A percentile compares a stretch with the other conserved stretches of the same genome.
phyloP scores from a whole-genome alignment of 768 basidiomycete species.

The Kwoniella sp. region DNA sequence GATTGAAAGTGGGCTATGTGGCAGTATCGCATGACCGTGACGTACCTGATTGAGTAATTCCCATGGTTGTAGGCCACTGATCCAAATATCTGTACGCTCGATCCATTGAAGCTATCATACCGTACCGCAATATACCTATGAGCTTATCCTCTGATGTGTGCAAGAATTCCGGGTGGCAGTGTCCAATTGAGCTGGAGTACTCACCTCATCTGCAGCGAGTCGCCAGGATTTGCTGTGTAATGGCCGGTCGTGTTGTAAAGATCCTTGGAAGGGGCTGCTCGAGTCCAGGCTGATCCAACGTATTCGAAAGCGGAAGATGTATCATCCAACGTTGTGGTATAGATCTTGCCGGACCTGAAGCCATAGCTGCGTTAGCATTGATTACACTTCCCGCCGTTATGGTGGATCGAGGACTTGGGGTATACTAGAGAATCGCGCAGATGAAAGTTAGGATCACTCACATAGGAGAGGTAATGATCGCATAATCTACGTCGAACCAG shows the following conservation, averaged over 20 bases:
- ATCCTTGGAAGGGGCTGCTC: neutral
- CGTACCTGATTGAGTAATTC: constrained; percentile 33
- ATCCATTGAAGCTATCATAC: constrained; percentile 32
- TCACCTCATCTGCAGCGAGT: constrained; percentile 12
- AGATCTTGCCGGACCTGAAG: constrained; percentile 5
- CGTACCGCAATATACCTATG: neutral
- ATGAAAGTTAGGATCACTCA: constrained; percentile 8
- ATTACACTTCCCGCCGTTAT: neutral
- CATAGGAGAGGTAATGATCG: constrained; percentile 25
- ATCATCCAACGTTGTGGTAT: constrained; percentile 35
- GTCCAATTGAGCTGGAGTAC: neutral
- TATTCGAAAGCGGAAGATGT: constrained; percentile 21
- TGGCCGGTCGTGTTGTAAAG: constrained; percentile 33
- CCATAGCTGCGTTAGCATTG: neutral
- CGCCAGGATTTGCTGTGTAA: constrained; percentile 15
- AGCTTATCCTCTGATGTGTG: too few species aligned
- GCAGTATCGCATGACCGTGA: too few species aligned
- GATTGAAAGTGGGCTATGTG: neutral
- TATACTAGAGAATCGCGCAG: too few species aligned
- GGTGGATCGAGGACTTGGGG: too few species aligned
- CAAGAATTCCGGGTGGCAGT: neutral
- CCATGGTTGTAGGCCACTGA: constrained; percentile 27
- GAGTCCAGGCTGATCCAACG: constrained; percentile 14
- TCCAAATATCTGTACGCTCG: constrained; percentile 30
- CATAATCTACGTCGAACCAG: constrained; percentile 44